Percentiles rank a stretch among this genome's conserved stretches.
phyloP scores from a whole-genome alignment of 495 filamentous ascomycete species.

The Neurospora sp. region DNA sequence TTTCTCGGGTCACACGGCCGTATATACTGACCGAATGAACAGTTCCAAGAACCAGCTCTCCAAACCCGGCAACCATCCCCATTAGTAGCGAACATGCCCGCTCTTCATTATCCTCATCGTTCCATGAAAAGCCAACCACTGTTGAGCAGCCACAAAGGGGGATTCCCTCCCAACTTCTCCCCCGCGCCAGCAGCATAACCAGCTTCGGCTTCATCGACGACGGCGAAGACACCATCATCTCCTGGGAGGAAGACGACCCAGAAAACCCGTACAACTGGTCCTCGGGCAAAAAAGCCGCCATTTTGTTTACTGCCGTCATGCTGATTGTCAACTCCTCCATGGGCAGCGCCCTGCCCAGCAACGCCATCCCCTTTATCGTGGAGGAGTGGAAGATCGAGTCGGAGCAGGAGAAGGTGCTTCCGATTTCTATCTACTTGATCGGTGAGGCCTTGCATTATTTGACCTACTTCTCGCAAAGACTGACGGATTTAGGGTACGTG shows the following conservation, averaged over 20 bases:
- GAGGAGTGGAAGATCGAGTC: slow-evolving; percentile 48
- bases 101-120: not conserved
- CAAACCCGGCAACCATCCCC: not conserved
- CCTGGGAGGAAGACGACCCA: slow-evolving; percentile 39
- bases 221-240: slow-evolving; percentile 29
- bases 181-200: not conserved
- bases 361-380: slow-evolving; percentile 48
- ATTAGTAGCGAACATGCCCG: not conserved
- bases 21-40: not conserved
- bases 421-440: slow-evolving; percentile 64
- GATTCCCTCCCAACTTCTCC: not conserved
- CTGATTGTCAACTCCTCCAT: slow-evolving; percentile 69
- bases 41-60: not conserved
- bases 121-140: not conserved
- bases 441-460: slow-evolving; percentile 20
- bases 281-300: slow-evolving; percentile 44
- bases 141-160: not conserved
- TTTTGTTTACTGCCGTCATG: slow-evolving; percentile 47
- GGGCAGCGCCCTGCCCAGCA: slow-evolving; percentile 55
- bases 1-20: no score
- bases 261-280: slow-evolving; percentile 51
- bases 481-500: slow-evolving; percentile 12
- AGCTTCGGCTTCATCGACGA: slow-evolving; percentile 5
- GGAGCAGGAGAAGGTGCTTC: slow-evolving; percentile 51
- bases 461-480: not conserved